Base-by-base conservation (phyloP, 371 early-diverging fungal genomes). In the Mortierella sp. region DNA sequence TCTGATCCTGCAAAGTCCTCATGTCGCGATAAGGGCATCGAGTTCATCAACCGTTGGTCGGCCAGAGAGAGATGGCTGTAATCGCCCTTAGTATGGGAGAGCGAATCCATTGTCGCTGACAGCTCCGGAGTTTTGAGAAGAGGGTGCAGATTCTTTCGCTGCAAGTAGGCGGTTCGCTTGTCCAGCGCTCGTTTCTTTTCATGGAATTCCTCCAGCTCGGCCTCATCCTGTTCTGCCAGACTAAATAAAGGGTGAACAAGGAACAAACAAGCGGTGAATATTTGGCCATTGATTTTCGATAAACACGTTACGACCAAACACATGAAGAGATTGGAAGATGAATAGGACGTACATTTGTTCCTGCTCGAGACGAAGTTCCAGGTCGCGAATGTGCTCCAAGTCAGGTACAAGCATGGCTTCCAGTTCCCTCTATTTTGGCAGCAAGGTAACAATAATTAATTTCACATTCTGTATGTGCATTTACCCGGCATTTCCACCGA, bases 351-450 rank as follows among this genome's bases (percentile, higher is more conserved):
- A 80, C 84, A 69, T 76, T 40, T 85, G 69, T 31, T 85, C 86
- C 40, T 85, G 86, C 40, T 85, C 86, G 31, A 85, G 77, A 21
- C 86, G 76, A 31, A 81, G 74, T 69, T 85, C 86, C 67, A 85
- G 37, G 59, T 85, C 76, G 31, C 86, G 76, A 64, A 85, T 85
- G 40, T 79, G 86, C 53, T 85, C 86, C 13, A 85, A 79, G 31
- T 85, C 86, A 10, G 86, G 82, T 10, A 85, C 81, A 50, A 85
- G 79, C 74, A 71, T 79, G 5, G 82, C 79, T 70, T 85, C 86
- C 31, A 85, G 53, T 55, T 79, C 79, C 50, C 50, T 75, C 85
- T 85, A 74, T 69, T 31, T 69, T 24, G 4, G 43, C 40, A 46
- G 59, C 6, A 48, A 4, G 28, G 31, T 1, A 19, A 46, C 48